A percentile compares a stretch with the other conserved stretches of the same genome.
Conservation (phyloP, 768 basidiomycete genomes). For the Pulveroboletus sp. region DNA sequence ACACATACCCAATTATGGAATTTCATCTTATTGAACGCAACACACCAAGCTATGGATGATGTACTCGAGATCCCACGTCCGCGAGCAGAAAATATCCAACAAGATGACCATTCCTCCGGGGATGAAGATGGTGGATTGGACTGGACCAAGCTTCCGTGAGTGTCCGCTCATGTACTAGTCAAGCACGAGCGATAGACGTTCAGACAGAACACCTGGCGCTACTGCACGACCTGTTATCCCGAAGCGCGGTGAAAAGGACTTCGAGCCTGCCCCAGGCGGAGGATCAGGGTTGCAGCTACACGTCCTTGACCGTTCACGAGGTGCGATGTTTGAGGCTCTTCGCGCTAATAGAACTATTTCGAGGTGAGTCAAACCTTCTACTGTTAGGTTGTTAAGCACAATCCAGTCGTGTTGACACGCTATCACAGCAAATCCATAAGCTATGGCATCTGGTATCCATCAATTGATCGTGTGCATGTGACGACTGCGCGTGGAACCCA, state of each 20-base stretch:
- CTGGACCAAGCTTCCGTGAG: conserved; percentile 74
- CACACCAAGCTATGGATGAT: conserved; percentile 50
- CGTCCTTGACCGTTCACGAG: conserved; percentile 71
- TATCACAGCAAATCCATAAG: conserved; percentile 65
- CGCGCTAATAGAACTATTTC: conserved; percentile 68
- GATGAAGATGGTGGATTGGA: conserved; percentile 78
- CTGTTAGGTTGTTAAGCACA: not conserved
- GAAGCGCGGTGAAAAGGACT: conserved; percentile 96
- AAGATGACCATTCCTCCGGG: conserved; percentile 50
- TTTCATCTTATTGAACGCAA: no score
- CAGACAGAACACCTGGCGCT: conserved; percentile 19
- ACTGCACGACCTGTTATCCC: conserved; percentile 71
- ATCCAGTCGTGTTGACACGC: not conserved
- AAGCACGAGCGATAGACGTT: conserved; percentile 2
- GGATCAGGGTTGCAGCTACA: conserved; percentile 77
- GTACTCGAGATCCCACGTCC: conserved; percentile 42
- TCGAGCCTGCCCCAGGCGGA: conserved; percentile 66
- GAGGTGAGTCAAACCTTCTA: conserved; percentile 44
- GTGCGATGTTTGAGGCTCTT: conserved; percentile 85
- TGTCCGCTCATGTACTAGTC: conserved; percentile 1
- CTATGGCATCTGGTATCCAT: conserved; percentile 76
- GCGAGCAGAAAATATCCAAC: conserved; percentile 17
- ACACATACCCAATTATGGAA: conserved; percentile 11
- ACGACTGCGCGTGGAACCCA: conserved; percentile 77
- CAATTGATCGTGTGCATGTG: conserved; percentile 58